phyloP scores from a whole-genome alignment of 108 stramenopile genomes.

The Conticribra guillardii region DNA sequence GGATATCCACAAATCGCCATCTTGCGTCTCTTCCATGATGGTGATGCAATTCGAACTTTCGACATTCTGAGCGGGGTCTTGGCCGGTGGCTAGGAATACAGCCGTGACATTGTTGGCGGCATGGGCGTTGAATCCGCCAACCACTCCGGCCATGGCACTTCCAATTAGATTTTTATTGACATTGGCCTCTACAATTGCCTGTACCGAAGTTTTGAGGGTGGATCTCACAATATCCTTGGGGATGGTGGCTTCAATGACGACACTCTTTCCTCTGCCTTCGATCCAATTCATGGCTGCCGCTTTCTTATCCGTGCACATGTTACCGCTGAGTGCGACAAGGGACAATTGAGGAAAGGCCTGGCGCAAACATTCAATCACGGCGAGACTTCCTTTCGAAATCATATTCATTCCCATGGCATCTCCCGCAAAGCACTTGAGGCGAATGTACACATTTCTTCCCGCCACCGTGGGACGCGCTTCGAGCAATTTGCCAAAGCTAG shows the following conservation, averaged over 20 bases:
- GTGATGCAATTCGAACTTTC: conserved; percentile 96
- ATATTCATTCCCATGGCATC: conserved; percentile 99
- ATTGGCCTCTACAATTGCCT: conserved; percentile 92
- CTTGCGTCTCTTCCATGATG: conserved; percentile 88
- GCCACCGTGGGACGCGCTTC: conserved; percentile 87
- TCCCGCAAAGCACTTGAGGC: conserved; percentile 94
- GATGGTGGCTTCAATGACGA: conserved; percentile 94
- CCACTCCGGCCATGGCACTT: conserved; percentile 94
- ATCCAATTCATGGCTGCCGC: conserved; percentile 99
- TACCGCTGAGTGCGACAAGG: conserved; percentile 93
- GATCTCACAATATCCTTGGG: conserved; percentile 81
- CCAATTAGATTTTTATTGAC: conserved; percentile 97
- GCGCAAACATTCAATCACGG: conserved; percentile 84
- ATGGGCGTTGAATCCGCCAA: conserved; percentile 99
- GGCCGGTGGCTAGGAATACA: conserved; percentile 97
- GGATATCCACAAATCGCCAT: conserved; percentile 89
- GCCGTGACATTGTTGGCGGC: conserved; percentile 98
- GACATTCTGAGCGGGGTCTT: conserved; percentile 99
- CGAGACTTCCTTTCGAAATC: conserved; percentile 95
- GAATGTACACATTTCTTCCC: conserved; percentile 93
- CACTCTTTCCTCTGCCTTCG: conserved; percentile 96
- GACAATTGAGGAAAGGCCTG: conserved; percentile 72
- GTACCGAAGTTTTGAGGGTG: conserved; percentile 94
- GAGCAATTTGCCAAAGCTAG: conserved; percentile 91
- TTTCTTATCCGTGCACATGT: conserved; percentile 99